phyloP scores from a whole-genome alignment of 2,329 filamentous ascomycete genomes.

The Achaetomium macrosporum region DNA sequence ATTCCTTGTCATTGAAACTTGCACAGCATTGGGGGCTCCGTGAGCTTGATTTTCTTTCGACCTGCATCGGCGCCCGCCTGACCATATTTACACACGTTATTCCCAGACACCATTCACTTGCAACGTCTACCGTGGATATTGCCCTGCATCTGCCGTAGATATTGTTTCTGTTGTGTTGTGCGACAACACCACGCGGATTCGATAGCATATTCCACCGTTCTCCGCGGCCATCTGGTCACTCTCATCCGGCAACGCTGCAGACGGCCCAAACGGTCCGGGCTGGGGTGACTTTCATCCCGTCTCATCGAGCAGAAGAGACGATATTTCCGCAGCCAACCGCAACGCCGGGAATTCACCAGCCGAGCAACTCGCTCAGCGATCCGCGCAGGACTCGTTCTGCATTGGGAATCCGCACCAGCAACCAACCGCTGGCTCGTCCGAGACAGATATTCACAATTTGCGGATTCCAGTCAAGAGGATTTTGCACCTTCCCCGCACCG shows the following conservation, averaged over 20 bases:
- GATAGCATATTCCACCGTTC: slow-evolving; percentile 4
- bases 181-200: slow-evolving; percentile 7
- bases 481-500: slow-evolving; percentile 37
- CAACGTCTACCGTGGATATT: background rate
- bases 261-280: no score
- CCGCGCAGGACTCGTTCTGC: background rate
- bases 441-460: slow-evolving; percentile 16
- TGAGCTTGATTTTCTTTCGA: background rate
- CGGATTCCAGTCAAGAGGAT: slow-evolving; percentile 21
- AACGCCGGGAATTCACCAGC: slow-evolving; percentile 1
- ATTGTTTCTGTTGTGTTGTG: slow-evolving; percentile 10
- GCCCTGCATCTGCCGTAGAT: slow-evolving; percentile 8
- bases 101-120: background rate
- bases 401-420: background rate
- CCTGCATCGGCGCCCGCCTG: slow-evolving; percentile 10
- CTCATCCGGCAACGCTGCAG: no score
- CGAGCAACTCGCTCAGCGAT: background rate
- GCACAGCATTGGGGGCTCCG: background rate
- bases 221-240: background rate
- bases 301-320: background rate
- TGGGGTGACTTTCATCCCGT: background rate
- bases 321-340: background rate
- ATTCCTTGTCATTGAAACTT: slow-evolving; percentile 10
- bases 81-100: slow-evolving; percentile 4
- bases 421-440: slow-evolving; percentile 1